Conservation (phyloP, 2,329 filamentous ascomycete genomes). For the Fusarium euwallaceae region DNA sequence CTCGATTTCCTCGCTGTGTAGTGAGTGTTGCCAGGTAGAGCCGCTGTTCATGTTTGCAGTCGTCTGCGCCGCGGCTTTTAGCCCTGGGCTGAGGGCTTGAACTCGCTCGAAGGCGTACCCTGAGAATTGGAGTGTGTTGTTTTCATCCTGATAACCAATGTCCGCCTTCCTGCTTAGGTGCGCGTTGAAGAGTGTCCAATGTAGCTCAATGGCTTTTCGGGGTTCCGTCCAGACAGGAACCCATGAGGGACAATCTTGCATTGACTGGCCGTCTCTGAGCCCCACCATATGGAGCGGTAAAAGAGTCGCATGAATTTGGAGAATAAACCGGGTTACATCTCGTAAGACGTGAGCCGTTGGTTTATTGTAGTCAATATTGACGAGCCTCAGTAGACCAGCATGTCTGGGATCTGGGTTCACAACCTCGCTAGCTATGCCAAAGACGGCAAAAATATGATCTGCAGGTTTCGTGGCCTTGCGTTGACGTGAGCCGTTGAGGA, state of each 20-base stretch:
- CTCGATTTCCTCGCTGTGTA: background rate
- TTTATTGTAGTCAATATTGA: background rate
- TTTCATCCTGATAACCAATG: background rate
- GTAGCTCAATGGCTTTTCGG: background rate
- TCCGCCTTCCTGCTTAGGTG: background rate
- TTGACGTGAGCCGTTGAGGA: background rate
- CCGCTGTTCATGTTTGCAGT: background rate
- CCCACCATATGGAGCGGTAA: background rate
- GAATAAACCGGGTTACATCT: background rate
- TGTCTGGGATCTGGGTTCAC: background rate
- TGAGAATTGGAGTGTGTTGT: background rate
- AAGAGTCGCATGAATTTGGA: background rate
- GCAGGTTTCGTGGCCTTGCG: background rate
- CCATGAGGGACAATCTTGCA: background rate
- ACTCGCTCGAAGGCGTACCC: background rate
- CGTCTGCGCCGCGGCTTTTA: background rate
- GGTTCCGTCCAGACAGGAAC: background rate
- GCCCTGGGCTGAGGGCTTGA: background rate
- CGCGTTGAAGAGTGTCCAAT: background rate
- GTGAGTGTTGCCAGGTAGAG: background rate
- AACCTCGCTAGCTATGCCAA: background rate
- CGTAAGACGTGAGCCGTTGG: background rate
- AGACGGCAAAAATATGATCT: background rate
- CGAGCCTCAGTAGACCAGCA: background rate
- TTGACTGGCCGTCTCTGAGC: background rate